Base-by-base conservation (phyloP, 768 basidiomycete genomes). In the Postia placenta region DNA sequence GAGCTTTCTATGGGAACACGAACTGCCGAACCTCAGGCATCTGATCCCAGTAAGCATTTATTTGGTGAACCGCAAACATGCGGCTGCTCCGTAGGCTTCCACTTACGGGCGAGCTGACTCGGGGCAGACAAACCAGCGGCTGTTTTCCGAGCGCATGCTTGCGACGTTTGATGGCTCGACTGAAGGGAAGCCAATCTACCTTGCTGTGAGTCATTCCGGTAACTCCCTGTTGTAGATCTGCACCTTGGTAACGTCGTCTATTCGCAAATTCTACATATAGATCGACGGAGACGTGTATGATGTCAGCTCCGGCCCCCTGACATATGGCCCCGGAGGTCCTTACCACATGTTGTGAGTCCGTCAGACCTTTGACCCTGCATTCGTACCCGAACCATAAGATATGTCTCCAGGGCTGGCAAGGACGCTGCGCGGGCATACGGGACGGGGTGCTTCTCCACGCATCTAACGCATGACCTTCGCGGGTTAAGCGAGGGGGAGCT, bases 271-370 rank as follows among this genome's bases (percentile, higher is more conserved):
- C 23, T 26, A 28, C 50, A 19, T 51, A 41, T 62, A 92, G 90
- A 87, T 98, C 63, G 90, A 92, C 62, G 88, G 89, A 11, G 87
- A 88, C 45, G 91, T 98, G 6, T 98, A 83, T 67, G 94, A 98
- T 61, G 94, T 98, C 45, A 80, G 84, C n/a, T 75, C 76, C 52
- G 83, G 82, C 56, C 72, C 74, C 50, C 74, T 85, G 19, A 74
- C 77, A 9, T 98, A 98, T 64, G 92, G 93, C 45, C 87, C 84
- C 33, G 94, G 93, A 12, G 94, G 92, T 33, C 78, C 87, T 36
- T 92, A 92, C 68, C 74, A 82, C 57, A 71, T 80, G 60, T 74
- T 87, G 86, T 46, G 19, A 11, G 45, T 47, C 35, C 26, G 26
- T 33, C 26, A 26, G 37, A 9, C 38, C 7, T 19, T 9, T 39